A percentile compares a stretch with the other conserved stretches of the same genome.
phyloP scores from a whole-genome alignment of 2,329 filamentous ascomycete genomes.

The Curvularia sp. region DNA sequence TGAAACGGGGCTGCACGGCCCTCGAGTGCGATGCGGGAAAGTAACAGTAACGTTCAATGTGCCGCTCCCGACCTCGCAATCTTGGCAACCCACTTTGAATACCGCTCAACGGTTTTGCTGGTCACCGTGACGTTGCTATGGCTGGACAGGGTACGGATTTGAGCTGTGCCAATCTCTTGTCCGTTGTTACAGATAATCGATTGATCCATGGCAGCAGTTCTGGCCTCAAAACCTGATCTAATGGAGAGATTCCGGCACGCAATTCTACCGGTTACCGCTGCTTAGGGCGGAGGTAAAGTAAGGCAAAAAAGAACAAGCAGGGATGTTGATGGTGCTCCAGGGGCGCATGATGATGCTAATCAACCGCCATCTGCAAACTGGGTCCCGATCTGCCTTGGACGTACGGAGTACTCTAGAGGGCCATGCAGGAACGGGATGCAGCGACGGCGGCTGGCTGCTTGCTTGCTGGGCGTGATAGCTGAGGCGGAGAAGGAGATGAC shows the following conservation, averaged over 20 bases:
- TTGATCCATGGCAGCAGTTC: background rate
- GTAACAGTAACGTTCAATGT: conserved; percentile 9
- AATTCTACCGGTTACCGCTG: conserved; percentile 10
- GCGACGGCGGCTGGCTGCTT: conserved; percentile 11
- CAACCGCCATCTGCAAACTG: conserved; percentile 19
- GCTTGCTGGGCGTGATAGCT: background rate
- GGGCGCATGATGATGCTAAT: conserved; percentile 24
- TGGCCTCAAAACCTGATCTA: background rate
- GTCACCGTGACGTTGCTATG: conserved; percentile 5
- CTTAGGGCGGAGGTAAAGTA: conserved; percentile 12
- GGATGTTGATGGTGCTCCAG: conserved; percentile 21
- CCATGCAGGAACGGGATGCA: conserved; percentile 7
- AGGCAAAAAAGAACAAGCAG: conserved; percentile 12
- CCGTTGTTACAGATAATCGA: background rate
- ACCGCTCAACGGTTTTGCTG: conserved; percentile 13
- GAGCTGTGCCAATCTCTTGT: background rate
- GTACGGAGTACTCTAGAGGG: conserved; percentile 2
- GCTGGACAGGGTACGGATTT: background rate
- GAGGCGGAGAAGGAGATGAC: conserved; percentile 10
- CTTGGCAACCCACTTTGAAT: background rate
- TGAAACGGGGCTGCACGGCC: conserved; percentile 5
- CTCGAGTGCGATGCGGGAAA: conserved; percentile 9
- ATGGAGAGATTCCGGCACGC: background rate
- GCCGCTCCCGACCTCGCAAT: conserved; percentile 16
- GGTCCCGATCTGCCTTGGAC: conserved; percentile 17